Base-by-base conservation (phyloP, 306 rosid species). In the Herpetospermum pedunculosum region DNA sequence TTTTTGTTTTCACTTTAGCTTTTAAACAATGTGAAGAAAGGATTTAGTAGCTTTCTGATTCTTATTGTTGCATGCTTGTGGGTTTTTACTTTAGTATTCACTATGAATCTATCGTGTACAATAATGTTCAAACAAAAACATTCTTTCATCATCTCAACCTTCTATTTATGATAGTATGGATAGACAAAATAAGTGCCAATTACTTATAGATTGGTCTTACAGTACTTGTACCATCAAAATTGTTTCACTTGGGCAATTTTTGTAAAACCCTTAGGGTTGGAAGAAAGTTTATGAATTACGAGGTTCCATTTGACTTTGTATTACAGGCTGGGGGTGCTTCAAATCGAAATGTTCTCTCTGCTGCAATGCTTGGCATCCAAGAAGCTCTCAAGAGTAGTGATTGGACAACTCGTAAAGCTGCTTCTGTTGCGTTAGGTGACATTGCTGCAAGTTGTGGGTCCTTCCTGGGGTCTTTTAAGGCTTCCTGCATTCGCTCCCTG, bases 361-460 rank as follows among this genome's bases (percentile, higher is more conserved):
- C 83, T 67, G 92, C 96, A 57, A 80, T 92, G 84, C 70, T 73
- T 40, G 80, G 83, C 74, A 87, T 90, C 59, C 92, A 87, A 79
- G 96, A 88, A 77, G 83, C 90, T 57, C 86, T 92, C 0, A 87
- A 88, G 72, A 87, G 71, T 60, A 87, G 74, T 53, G 98, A 92
- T 62, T 92, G 98, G 98, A 71, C 89, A 3, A 92, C 98, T 23
- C 94, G 98, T 34, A 92, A 90, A 87, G 92, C 96, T 8, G 98
- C 98, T 50, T 83, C 96, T 23, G 44, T 82, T 10, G 92, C 96
- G 8, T 79, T 92, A 38, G 88, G 89, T 19, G 89, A 89, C 21
- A 84, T 92, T 52, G 96, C 88, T 76, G 73, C 91, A 47, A 73
- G 77, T 18, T 81, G 87, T 44, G 89, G 82, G 55, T 82, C 92